Evolutionary conservation across 768 basidiomycete species (phyloP).

Genomic region (Lepiota brunneoincarnata): DNA sequence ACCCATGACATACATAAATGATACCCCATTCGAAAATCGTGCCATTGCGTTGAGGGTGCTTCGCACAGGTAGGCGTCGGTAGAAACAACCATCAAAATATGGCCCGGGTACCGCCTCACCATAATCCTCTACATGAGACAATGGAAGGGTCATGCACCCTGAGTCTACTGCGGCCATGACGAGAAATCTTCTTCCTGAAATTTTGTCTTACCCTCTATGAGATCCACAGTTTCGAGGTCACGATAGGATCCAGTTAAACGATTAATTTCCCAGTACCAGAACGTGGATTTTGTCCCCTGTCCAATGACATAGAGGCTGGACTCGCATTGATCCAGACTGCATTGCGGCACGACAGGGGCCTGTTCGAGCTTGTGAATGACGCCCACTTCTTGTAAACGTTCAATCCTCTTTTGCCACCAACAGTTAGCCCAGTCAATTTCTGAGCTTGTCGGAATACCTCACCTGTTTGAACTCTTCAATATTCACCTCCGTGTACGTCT

Average conservation of each 20-base stretch:
- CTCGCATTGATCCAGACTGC: background rate
- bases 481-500: background rate
- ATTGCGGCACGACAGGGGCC: background rate
- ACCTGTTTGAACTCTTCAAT: background rate
- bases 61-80: too few species aligned
- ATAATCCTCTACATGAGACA: too few species aligned
- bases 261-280: constrained; percentile 7
- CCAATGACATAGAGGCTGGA: background rate
- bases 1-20: too few species aligned
- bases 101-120: too few species aligned
- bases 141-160: too few species aligned
- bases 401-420: background rate
- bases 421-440: background rate
- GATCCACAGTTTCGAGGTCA: background rate
- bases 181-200: background rate
- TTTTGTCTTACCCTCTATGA: background rate
- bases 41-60: too few species aligned
- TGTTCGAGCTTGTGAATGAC: background rate
- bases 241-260: background rate
- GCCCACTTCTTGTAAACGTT: background rate
- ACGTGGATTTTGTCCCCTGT: background rate
- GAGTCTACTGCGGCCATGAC: too few species aligned
- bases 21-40: too few species aligned
- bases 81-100: too few species aligned
- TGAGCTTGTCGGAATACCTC: background rate